These are phyloP conservation scores for Tetradesmus obliquus DNA, from an alignment of 139 green algal species.

Conservation along the genomic window DNA sequence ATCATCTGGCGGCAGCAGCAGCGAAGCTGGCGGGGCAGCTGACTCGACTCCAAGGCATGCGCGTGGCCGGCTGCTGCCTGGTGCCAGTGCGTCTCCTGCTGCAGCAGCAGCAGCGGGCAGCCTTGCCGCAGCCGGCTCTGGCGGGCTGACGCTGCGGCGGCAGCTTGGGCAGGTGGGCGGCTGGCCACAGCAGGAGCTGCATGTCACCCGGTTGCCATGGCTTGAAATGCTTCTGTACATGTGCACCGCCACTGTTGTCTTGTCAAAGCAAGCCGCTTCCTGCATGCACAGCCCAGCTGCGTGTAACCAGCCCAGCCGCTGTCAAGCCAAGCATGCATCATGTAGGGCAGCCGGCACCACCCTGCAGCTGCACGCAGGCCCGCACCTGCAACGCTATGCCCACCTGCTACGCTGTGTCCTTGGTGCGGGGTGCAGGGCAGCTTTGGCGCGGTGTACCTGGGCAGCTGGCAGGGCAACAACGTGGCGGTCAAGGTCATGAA, in stretches of 20 bases:
- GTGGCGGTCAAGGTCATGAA: conserved; percentile 10
- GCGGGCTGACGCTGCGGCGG: background rate
- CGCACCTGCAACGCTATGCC: background rate
- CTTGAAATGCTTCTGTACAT: too few relatives aligned
- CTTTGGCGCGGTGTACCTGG: background rate
- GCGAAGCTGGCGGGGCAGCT: background rate
- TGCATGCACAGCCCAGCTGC: too few relatives aligned
- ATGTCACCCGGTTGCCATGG: background rate
- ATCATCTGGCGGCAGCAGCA: background rate
- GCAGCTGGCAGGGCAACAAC: background rate
- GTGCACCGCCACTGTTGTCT: too few relatives aligned
- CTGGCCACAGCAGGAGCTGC: background rate
- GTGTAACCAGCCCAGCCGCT: too few relatives aligned
- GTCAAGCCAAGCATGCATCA: too few relatives aligned
- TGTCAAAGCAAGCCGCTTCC: too few relatives aligned
- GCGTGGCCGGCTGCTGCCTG: background rate
- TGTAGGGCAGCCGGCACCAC: too few relatives aligned
- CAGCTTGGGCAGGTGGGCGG: background rate
- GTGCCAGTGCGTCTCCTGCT: background rate
- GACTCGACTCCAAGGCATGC: background rate
- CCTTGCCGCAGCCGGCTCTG: background rate
- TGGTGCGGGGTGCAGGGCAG: background rate
- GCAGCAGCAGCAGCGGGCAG: background rate
- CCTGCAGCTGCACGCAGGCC: too few relatives aligned
- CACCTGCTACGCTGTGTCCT: background rate